phyloP scores from a whole-genome alignment of 768 basidiomycete genomes.

The Rhodotorula paludigena region DNA sequence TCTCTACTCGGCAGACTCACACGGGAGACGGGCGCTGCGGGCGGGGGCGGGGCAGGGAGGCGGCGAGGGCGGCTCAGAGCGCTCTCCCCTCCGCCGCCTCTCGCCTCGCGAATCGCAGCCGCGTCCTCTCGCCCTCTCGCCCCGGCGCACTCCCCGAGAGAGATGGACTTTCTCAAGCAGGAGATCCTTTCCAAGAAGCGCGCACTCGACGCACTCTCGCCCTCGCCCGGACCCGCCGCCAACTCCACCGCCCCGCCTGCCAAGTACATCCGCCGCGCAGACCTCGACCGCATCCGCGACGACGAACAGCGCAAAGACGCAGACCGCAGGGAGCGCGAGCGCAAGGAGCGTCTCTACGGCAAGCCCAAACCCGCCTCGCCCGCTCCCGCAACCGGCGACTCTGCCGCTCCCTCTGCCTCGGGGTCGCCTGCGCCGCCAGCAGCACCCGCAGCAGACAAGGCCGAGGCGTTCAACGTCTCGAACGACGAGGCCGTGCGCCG shows the following conservation, averaged over 20 bases:
- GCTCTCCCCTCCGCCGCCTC: background rate
- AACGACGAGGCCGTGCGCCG: constrained; percentile 87
- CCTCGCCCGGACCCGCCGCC: constrained; percentile 30
- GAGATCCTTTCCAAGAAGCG: constrained; percentile 77
- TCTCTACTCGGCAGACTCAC: no score
- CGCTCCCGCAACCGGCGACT: no score
- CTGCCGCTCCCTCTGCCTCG: constrained; percentile 3
- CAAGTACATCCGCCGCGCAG: constrained; percentile 87
- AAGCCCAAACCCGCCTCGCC: no score
- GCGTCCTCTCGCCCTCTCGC: background rate
- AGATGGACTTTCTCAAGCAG: constrained; percentile 85
- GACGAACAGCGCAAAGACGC: constrained; percentile 52
- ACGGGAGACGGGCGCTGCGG: background rate
- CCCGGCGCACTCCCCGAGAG: rapidly evolving
- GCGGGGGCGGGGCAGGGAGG: no score
- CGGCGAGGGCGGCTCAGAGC: no score
- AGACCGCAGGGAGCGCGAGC: constrained; percentile 51
- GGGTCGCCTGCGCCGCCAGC: constrained; percentile 30
- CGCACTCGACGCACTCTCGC: constrained; percentile 52
- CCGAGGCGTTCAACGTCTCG: constrained; percentile 71
- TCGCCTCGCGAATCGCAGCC: background rate
- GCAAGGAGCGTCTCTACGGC: constrained; percentile 46
- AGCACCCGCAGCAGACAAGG: constrained; percentile 30
- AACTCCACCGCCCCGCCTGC: constrained; percentile 48
- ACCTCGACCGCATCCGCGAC: constrained; percentile 66